These are phyloP conservation scores for Podospora sp. DNA, from an alignment of 495 filamentous ascomycete species.

Conservation along the genomic window DNA sequence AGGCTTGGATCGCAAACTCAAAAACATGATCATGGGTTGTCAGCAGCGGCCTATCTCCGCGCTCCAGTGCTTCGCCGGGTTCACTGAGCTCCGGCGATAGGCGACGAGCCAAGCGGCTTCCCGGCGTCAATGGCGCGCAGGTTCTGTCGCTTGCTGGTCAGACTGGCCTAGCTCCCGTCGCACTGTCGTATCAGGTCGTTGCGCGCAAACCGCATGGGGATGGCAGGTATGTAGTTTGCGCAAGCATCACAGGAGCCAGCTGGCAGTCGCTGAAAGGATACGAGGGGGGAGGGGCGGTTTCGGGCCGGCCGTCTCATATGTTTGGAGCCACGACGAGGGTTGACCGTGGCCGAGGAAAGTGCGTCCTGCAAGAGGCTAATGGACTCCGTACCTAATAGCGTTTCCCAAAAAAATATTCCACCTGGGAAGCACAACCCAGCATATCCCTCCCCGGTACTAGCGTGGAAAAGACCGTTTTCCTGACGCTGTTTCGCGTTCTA, in stretches of 20 bases:
- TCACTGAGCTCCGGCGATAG: not conserved
- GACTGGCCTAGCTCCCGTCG: not conserved
- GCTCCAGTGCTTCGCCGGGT: too few species aligned
- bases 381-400: too few species aligned
- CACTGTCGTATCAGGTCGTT: not conserved
- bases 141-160: not conserved
- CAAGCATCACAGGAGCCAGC: not conserved
- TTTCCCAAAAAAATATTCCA: not conserved
- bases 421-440: not conserved
- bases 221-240: not conserved
- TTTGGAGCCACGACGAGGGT: not conserved
- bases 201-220: not conserved
- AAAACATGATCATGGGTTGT: not conserved
- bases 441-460: not conserved
- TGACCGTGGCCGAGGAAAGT: not conserved
- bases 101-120: not conserved
- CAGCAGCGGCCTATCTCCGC: not conserved
- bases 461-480: not conserved
- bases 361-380: not conserved
- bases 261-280: not conserved
- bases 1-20: not conserved
- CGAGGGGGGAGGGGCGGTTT: not conserved
- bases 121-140: not conserved
- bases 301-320: too few species aligned
- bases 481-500: constrained; percentile 1